Percentiles rank a stretch among this genome's conserved stretches.
phyloP scores from a whole-genome alignment of 2,329 filamentous ascomycete species.

The Ophiostoma tasmaniense region DNA sequence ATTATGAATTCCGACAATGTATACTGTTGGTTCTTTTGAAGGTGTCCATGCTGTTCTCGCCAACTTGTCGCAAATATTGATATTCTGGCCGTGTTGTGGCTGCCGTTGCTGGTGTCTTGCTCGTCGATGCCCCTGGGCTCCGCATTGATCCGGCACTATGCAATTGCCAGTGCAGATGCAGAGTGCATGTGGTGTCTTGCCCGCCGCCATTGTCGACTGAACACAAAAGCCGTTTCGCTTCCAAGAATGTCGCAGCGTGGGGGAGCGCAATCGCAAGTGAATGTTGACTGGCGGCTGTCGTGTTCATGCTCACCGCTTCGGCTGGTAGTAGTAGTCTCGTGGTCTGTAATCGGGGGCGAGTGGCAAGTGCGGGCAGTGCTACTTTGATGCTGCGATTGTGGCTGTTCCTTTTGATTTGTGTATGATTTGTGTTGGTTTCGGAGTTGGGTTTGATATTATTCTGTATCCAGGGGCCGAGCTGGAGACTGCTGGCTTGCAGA shows the following conservation, averaged over 20 bases:
- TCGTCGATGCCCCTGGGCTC: neutral
- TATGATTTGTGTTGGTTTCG: neutral
- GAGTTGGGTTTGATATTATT: neutral
- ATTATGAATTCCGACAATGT: too few species aligned
- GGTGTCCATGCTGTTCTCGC: neutral
- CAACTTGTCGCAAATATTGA: neutral
- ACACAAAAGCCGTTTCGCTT: neutral
- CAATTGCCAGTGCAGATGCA: neutral
- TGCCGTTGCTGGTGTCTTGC: neutral
- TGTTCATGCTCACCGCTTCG: neutral
- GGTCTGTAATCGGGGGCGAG: neutral
- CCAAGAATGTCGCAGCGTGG: neutral
- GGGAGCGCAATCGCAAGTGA: neutral
- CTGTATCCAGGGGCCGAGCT: neutral
- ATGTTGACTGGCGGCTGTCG: neutral
- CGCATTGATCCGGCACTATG: neutral
- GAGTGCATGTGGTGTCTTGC: conserved; percentile 3
- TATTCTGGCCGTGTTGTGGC: neutral
- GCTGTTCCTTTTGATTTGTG: too few species aligned
- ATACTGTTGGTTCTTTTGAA: too few species aligned
- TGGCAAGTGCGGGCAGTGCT: neutral
- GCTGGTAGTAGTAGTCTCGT: neutral
- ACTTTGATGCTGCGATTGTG: neutral
- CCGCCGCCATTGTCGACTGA: neutral
- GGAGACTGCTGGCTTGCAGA: neutral